Evolutionary conservation across 2,329 filamentous ascomycete species (phyloP).

Genomic region (Hypocreales sp.): DNA sequence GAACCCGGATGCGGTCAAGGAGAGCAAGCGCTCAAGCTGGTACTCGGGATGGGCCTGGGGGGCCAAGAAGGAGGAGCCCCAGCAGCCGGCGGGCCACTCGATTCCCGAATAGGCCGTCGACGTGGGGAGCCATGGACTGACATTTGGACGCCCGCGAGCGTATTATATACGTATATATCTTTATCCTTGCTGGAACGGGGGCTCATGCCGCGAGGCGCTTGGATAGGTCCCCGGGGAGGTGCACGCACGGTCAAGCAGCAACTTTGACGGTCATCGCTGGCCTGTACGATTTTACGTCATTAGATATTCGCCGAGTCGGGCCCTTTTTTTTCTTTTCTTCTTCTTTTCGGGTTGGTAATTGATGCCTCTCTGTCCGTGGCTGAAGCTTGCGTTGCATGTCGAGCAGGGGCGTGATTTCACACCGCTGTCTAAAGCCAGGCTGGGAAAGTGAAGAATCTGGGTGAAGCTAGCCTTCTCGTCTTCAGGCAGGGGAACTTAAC

Average conservation of each 20-base stretch:
- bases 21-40: constrained; percentile 49
- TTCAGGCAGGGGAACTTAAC: no score
- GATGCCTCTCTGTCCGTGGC: neutral
- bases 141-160: neutral
- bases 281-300: constrained; percentile 2
- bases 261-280: neutral
- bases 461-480: no score
- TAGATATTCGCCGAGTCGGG: constrained; percentile 1
- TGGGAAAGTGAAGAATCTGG: no score
- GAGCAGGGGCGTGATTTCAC: no score
- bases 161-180: no score
- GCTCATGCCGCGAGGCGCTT: no score
- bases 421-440: no score
- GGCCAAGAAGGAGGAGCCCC: constrained; percentile 31
- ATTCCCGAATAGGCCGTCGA: constrained; percentile 25
- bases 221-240: no score
- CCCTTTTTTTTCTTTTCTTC: neutral
- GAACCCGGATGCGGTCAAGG: constrained; percentile 35
- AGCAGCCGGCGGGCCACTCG: constrained; percentile 10
- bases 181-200: no score
- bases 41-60: constrained; percentile 40
- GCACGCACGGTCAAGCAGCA: neutral
- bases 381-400: no score
- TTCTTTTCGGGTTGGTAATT: no score
- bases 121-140: no score